A percentile compares a stretch with the other conserved stretches of the same genome.
Conservation (phyloP, 257 asterid species). For the Galeopsis tetrahit region DNA sequence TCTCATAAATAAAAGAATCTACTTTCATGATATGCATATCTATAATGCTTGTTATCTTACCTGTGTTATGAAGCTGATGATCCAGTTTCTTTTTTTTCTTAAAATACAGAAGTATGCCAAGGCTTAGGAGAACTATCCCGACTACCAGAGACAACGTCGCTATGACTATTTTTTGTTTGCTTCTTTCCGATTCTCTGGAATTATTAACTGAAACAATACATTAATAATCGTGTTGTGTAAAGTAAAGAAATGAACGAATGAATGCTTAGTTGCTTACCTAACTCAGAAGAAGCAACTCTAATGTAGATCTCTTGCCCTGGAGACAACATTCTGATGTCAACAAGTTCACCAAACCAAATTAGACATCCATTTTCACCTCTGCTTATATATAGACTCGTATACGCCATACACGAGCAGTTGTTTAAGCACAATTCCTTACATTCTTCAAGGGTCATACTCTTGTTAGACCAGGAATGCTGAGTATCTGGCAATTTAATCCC, state of each 20-base stretch:
- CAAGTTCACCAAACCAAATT: constrained; percentile 28
- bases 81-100: constrained; percentile 15
- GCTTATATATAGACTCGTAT: neutral
- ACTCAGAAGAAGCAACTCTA: constrained; percentile 30
- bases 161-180: neutral
- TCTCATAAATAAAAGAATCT: neutral
- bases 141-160: neutral
- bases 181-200: neutral
- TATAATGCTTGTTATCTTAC: neutral
- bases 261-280: constrained; percentile 3
- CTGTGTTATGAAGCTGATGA: neutral
- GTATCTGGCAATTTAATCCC: constrained; percentile 19
- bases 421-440: constrained; percentile 8
- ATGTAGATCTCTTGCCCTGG: constrained; percentile 25
- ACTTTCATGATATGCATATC: neutral
- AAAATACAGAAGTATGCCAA: constrained; percentile 19
- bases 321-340: constrained; percentile 3
- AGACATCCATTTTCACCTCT: constrained; percentile 22
- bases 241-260: neutral
- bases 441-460: neutral
- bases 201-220: neutral
- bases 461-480: neutral
- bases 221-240: neutral
- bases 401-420: constrained; percentile 25
- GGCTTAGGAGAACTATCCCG: constrained; percentile 14